Percentiles rank a stretch among this genome's conserved stretches.
phyloP scores from a whole-genome alignment of 305 asterid genomes.

The Rubia peregrina region DNA sequence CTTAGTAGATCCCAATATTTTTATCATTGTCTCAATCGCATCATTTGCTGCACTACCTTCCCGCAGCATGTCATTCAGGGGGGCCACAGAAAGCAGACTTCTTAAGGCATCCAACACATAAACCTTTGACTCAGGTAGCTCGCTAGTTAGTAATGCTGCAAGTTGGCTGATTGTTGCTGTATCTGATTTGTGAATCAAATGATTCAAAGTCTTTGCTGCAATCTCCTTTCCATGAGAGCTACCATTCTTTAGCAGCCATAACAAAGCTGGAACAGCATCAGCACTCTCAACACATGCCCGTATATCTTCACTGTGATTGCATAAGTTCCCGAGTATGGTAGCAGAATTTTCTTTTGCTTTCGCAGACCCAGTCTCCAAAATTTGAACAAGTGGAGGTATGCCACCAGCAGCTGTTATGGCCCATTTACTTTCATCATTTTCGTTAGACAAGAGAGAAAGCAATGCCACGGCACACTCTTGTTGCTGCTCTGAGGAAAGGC shows the following conservation, averaged over 20 bases:
- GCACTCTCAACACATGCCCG: constrained; percentile 99
- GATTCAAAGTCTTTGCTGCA: constrained; percentile 94
- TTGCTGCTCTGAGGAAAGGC: constrained; percentile 99
- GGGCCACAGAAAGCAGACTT: constrained; percentile 91
- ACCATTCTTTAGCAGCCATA: constrained; percentile 97
- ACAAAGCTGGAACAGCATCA: constrained; percentile 96
- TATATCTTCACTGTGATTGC: constrained; percentile 99
- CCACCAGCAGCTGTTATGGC: constrained; percentile 99
- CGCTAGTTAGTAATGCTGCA: constrained; percentile 85
- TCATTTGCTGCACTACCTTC: constrained; percentile 99
- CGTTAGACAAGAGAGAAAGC: constrained; percentile 85
- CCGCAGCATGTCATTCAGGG: constrained; percentile 68
- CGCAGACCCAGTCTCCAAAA: constrained; percentile 92
- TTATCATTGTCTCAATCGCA: constrained; percentile 92
- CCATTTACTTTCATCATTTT: constrained; percentile 98
- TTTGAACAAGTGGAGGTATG: constrained; percentile 98
- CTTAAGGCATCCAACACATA: constrained; percentile 87
- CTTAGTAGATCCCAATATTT: constrained; percentile 63
- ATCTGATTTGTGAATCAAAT: constrained; percentile 97
- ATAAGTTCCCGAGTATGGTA: constrained; percentile 93
- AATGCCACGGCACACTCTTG: constrained; percentile 98
- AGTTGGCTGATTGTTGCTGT: constrained; percentile 99
- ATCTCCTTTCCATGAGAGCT: constrained; percentile 94
- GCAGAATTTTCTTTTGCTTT: constrained; percentile 99
- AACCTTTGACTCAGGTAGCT: constrained; percentile 92